phyloP scores from a whole-genome alignment of 1,284 basidiomycete genomes.

The Tetrapyrgos nigripes region DNA sequence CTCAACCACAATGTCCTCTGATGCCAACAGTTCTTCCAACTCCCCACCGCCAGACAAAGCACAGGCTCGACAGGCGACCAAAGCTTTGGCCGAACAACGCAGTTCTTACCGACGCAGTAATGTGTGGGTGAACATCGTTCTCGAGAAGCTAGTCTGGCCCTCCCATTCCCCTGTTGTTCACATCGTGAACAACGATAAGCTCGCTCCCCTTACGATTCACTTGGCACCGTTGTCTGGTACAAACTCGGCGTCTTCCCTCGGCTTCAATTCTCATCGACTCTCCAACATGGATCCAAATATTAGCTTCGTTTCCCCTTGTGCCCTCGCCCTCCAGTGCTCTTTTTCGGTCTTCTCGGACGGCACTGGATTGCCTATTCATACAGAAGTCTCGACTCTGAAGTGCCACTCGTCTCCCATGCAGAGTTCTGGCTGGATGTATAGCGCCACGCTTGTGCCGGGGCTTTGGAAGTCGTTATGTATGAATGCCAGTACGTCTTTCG shows the following conservation, averaged over 20 bases:
- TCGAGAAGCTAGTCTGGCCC: constrained; percentile 24
- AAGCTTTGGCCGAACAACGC: background rate
- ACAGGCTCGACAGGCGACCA: background rate
- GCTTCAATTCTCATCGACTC: constrained; percentile 10
- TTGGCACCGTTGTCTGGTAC: constrained; percentile 12
- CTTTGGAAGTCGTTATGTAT: constrained; percentile 39
- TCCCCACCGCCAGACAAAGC: constrained; percentile 17
- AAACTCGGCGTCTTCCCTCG: background rate
- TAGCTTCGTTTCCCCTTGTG: constrained; percentile 33
- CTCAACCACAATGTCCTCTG: constrained; percentile 11
- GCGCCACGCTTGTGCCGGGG: constrained; percentile 32
- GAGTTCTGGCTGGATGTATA: constrained; percentile 38
- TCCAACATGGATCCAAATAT: constrained; percentile 26
- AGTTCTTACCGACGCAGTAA: constrained; percentile 11
- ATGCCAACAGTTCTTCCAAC: constrained; percentile 16
- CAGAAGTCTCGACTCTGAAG: constrained; percentile 30
- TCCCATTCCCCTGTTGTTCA: constrained; percentile 27
- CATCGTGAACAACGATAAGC: constrained; percentile 22
- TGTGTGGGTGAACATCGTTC: constrained; percentile 28
- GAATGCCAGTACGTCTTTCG: constrained; percentile 28
- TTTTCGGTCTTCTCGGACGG: constrained; percentile 35
- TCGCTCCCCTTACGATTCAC: constrained; percentile 21
- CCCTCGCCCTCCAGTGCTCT: constrained; percentile 32
- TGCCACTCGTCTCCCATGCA: constrained; percentile 32
- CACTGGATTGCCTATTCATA: constrained; percentile 29